These are phyloP conservation scores for Sporobolomyces phaffii DNA, from an alignment of 768 basidiomycete genomes.

Conservation along the genomic window DNA sequence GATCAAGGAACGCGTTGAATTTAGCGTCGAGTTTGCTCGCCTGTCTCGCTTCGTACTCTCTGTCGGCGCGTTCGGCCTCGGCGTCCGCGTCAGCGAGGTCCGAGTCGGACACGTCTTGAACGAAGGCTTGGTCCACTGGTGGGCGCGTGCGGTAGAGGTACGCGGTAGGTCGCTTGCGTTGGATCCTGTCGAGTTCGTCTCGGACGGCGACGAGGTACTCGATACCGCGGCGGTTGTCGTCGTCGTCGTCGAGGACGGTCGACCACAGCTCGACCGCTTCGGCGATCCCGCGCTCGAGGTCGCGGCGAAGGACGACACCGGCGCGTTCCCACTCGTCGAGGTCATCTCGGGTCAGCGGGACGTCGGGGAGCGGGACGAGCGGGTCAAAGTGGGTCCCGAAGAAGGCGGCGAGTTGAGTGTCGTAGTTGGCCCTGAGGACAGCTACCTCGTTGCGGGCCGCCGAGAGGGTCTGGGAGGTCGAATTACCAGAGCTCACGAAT, in stretches of 20 bases:
- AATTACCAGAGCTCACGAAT: not conserved
- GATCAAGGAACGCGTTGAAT: not conserved
- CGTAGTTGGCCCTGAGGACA: not conserved
- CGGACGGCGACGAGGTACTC: not conserved
- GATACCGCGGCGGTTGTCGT: no score
- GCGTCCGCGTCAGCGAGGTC: no score
- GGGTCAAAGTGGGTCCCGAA: not conserved
- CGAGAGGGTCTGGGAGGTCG: not conserved
- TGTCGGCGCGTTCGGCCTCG: not conserved
- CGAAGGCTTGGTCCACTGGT: no score
- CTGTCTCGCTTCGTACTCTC: not conserved
- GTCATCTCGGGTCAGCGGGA: not conserved
- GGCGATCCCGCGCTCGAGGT: not conserved
- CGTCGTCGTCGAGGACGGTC: not conserved
- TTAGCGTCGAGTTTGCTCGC: not conserved
- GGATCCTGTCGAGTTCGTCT: slow-evolving; percentile 1
- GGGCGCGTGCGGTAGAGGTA: slow-evolving; percentile 4
- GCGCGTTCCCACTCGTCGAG: not conserved
- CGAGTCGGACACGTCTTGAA: no score
- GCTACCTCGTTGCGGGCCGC: not conserved
- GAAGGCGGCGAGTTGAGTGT: not conserved
- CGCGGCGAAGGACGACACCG: not conserved
- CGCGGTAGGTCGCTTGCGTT: not conserved
- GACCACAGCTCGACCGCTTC: not conserved
- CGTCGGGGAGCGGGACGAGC: not conserved